Percentiles rank a stretch among this genome's conserved stretches.
phyloP scores from a whole-genome alignment of 495 filamentous ascomycete species.

The Neurospora sp. region DNA sequence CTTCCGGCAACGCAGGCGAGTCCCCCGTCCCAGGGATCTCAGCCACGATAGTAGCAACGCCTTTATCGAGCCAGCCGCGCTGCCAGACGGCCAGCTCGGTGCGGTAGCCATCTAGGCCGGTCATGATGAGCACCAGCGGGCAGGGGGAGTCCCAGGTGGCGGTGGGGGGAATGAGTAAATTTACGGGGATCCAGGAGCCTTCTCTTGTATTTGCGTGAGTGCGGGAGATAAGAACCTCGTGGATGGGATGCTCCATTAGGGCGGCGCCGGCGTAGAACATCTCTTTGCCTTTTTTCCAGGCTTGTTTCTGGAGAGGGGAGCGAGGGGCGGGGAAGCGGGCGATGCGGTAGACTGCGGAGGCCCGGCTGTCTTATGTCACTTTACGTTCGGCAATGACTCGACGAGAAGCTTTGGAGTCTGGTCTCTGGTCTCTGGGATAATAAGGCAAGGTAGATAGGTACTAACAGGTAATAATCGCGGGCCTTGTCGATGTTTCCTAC shows the following conservation, averaged over 20 bases:
- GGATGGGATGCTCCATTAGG: slow-evolving; percentile 42
- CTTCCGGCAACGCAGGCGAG: slow-evolving; percentile 45
- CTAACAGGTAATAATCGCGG: slow-evolving; percentile 44
- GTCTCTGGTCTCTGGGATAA: not conserved
- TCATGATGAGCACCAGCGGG: slow-evolving; percentile 56
- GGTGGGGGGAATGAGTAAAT: slow-evolving; percentile 43
- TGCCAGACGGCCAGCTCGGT: slow-evolving; percentile 60
- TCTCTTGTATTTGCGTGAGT: slow-evolving; percentile 17
- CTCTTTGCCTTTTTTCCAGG: slow-evolving; percentile 52
- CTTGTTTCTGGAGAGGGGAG: slow-evolving; percentile 38
- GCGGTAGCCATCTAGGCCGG: slow-evolving; percentile 63
- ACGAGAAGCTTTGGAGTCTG: not conserved
- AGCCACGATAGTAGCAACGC: slow-evolving; percentile 45
- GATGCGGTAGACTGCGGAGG: slow-evolving; percentile 60
- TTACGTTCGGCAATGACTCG: not conserved
- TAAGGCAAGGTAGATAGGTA: not conserved
- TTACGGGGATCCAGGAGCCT: slow-evolving; percentile 39
- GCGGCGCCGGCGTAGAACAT: slow-evolving; percentile 17
- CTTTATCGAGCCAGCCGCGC: slow-evolving; percentile 45
- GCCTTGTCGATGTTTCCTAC: slow-evolving; percentile 36
- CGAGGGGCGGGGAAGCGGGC: slow-evolving; percentile 46
- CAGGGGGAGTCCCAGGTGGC: slow-evolving; percentile 21
- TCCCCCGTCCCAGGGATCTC: slow-evolving; percentile 73
- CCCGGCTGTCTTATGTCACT: slow-evolving; percentile 24
- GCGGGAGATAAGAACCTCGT: slow-evolving; percentile 50